Evolutionary conservation across 441 rosid genomes (phyloP).

Genomic region (Syzygium malaccense): DNA sequence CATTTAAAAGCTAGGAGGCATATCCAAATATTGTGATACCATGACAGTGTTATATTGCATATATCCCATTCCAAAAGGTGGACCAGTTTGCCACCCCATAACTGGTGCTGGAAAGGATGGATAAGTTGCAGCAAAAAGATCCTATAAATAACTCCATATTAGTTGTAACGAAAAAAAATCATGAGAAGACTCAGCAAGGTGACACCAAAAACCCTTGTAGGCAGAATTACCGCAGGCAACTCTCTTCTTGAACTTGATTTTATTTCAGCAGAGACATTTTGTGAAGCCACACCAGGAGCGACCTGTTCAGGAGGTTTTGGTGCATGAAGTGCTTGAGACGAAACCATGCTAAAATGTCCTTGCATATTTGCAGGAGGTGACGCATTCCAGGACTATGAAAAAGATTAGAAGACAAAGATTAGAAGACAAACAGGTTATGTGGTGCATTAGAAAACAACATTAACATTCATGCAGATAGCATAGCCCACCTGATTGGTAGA

Average conservation of each 20-base stretch:
- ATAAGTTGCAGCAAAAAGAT: constrained; percentile 61
- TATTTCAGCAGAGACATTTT: constrained; percentile 30
- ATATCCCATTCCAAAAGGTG: constrained; percentile 52
- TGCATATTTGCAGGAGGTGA: constrained; percentile 33
- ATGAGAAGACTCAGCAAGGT: not conserved
- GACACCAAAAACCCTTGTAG: not conserved
- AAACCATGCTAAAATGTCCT: constrained; percentile 27
- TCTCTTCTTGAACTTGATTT: constrained; percentile 57
- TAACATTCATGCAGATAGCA: not conserved
- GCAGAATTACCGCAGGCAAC: constrained; percentile 61
- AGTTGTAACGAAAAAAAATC: not conserved
- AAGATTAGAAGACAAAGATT: constrained; percentile 5
- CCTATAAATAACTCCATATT: constrained; percentile 37
- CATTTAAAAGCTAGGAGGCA: not conserved
- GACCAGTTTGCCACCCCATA: constrained; percentile 73
- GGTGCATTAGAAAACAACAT: not conserved
- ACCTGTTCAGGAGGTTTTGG: constrained; percentile 20
- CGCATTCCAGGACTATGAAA: constrained; percentile 54
- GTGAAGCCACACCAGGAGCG: constrained; percentile 23
- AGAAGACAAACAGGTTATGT: constrained; percentile 4
- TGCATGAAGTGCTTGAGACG: constrained; percentile 34
- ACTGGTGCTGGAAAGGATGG: constrained; percentile 41
- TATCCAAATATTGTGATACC: constrained; percentile 25
- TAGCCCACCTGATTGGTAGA: constrained; percentile 53
- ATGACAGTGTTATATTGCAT: constrained; percentile 51